Evolutionary conservation across 2,329 filamentous ascomycete species (phyloP), one percentile per base, ranked within the genome.

Genomic region (Diaporthe citriasiana): DNA sequence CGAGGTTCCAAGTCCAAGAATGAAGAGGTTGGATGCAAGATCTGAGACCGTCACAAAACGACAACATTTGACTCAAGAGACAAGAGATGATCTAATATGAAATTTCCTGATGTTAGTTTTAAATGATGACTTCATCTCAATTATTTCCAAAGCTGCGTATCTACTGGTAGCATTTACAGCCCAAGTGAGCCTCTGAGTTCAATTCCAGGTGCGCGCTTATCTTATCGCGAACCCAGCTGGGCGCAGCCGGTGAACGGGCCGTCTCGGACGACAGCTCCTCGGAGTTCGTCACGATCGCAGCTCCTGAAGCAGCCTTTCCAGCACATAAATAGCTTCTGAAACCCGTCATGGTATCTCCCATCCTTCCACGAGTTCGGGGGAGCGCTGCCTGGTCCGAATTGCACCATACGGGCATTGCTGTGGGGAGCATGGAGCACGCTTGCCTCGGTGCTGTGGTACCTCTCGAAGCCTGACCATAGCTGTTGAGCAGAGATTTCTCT

Each of bases 191-290:
- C 9, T 13, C 38, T 15, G 7, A 51, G 5, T 66, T 38, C 63
- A 19, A 1, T 59, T 40, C 38, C 27, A 60, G 55, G 30, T 27
- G 38, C 35, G 9, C 15, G n/a, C 71, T 75, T 75, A 75, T 75
- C 74, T 75, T 71, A 75, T 75, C 74, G 66, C 33, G 9, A 4
- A 1, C 38, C 60, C 72, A 60, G 68, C 71, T 75, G 74, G 13
- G 12, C 17, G 13, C 69, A 71, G 69, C 69, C 42, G 69, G 55
- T 47, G 25, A 15, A 56, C 74, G 73, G 74, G 17, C 63, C 73
- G 74, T 13, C 25, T n/a, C 10, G 13, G 53, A 71, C 74, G 68
- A 60, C 68, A 70, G 42, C 50, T 40, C 55, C 35, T 38, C 35
- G 9, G 27, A 30, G 40, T 63, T 38, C 17, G 25, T 53, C 45